A percentile compares a stretch with the other conserved stretches of the same genome.
These are phyloP conservation scores for Dipodascus albidus DNA, from an alignment of 805 yeast genomes.

Conservation along the genomic window DNA sequence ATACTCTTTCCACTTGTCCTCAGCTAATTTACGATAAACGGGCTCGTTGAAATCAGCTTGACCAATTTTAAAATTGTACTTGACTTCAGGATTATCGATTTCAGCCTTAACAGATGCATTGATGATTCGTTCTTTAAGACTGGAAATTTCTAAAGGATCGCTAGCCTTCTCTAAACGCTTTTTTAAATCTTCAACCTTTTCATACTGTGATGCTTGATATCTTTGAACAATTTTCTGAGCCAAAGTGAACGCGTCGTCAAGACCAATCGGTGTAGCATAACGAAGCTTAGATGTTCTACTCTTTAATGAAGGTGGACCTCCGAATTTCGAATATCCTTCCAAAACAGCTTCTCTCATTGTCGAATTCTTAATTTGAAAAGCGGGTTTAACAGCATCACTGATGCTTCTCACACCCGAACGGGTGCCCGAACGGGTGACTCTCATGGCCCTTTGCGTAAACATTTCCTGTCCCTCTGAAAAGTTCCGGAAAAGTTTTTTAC, in stretches of 20 bases:
- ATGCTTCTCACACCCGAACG: background rate
- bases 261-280: slow-evolving; percentile 57
- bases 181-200: slow-evolving; percentile 29
- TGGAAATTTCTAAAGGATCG: slow-evolving; percentile 11
- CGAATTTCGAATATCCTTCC: slow-evolving; percentile 12
- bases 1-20: slow-evolving; percentile 59
- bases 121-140: slow-evolving; percentile 11
- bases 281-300: slow-evolving; percentile 18
- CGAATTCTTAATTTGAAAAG: slow-evolving; percentile 14
- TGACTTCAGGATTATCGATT: slow-evolving; percentile 71
- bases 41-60: slow-evolving; percentile 60
- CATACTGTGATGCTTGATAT: slow-evolving; percentile 35
- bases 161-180: slow-evolving; percentile 19
- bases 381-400: background rate
- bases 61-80: slow-evolving; percentile 45
- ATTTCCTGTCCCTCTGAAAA: background rate
- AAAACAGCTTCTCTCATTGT: slow-evolving; percentile 13
- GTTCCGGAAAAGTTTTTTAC: background rate
- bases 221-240: slow-evolving; percentile 50
- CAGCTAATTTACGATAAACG: slow-evolving; percentile 61
- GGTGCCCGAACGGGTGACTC: background rate
- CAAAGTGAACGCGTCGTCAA: slow-evolving; percentile 60
- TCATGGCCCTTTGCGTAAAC: background rate
- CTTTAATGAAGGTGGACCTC: slow-evolving; percentile 17
- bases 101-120: slow-evolving; percentile 50